phyloP scores from a whole-genome alignment of 2,329 filamentous ascomycete species.

The Conoideocrella luteorostrata region DNA sequence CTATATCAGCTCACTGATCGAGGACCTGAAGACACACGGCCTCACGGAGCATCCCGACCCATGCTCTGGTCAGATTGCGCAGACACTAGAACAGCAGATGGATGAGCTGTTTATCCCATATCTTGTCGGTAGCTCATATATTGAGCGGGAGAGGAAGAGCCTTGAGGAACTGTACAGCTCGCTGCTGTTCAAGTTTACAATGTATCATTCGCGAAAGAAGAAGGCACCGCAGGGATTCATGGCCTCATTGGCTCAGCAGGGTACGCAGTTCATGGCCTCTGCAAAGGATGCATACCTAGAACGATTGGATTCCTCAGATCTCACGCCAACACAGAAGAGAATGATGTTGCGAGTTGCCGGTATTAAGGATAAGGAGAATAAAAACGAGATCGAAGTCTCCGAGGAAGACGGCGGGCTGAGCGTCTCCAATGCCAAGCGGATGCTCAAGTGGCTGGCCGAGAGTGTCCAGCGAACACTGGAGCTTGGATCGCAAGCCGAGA shows the following conservation, averaged over 20 bases:
- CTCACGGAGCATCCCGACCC: constrained; percentile 92
- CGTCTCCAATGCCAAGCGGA: constrained; percentile 85
- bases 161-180: constrained; percentile 83
- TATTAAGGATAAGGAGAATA: constrained; percentile 67
- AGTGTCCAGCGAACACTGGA: constrained; percentile 87
- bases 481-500: constrained; percentile 79
- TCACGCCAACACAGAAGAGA: constrained; percentile 79
- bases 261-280: constrained; percentile 79
- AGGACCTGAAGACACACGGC: constrained; percentile 90
- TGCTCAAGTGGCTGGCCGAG: constrained; percentile 96
- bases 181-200: constrained; percentile 89
- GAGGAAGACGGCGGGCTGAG: constrained; percentile 84
- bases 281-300: constrained; percentile 90
- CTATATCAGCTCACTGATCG: constrained; percentile 81
- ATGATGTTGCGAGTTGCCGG: constrained; percentile 89
- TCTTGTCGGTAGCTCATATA: constrained; percentile 62
- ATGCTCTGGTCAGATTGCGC: constrained; percentile 77
- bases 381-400: constrained; percentile 82
- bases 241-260: constrained; percentile 82
- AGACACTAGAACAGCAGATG: constrained; percentile 65
- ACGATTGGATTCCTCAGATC: constrained; percentile 78
- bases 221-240: constrained; percentile 90
- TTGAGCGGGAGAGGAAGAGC: constrained; percentile 61
- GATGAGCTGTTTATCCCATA: constrained; percentile 73
- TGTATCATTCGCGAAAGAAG: constrained; percentile 85